phyloP scores from a whole-genome alignment of 768 basidiomycete species.

The Collybia nuda region DNA sequence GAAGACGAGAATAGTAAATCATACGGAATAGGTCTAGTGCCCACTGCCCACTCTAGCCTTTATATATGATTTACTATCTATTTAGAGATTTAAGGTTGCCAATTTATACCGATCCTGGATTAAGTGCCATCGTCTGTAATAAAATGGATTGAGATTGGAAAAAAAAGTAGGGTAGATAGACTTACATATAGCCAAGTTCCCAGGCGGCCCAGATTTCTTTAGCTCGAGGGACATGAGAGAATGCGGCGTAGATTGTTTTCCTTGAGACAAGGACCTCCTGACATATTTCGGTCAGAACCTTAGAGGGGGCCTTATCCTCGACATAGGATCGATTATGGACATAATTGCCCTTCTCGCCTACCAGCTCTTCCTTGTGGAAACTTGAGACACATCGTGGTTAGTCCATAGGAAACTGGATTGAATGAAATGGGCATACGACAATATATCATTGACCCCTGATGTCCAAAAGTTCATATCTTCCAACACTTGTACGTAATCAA shows the following conservation, averaged over 20 bases:
- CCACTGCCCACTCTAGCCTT: too few species aligned
- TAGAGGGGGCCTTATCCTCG: slow-evolving; percentile 3
- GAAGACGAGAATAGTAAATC: too few species aligned
- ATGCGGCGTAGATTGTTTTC: slow-evolving; percentile 3
- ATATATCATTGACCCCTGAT: slow-evolving; percentile 15
- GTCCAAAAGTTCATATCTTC: slow-evolving; percentile 19
- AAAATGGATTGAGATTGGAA: background rate
- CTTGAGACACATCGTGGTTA: background rate
- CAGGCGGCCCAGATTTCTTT: slow-evolving; percentile 7
- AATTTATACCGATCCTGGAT: slow-evolving; percentile 8
- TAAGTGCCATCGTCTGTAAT: slow-evolving; percentile 8
- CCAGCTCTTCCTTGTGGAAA: slow-evolving; percentile 20
- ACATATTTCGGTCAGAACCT: slow-evolving; percentile 10
- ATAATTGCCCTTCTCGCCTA: slow-evolving; percentile 17
- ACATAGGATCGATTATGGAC: slow-evolving; percentile 12
- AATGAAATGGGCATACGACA: slow-evolving; percentile 10
- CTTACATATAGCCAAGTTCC: slow-evolving; percentile 16
- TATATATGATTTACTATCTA: too few species aligned
- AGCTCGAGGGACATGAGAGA: background rate
- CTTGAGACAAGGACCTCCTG: slow-evolving; percentile 10
- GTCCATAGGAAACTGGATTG: background rate
- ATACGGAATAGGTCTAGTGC: too few species aligned
- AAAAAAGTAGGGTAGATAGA: background rate
- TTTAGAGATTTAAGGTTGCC: too few species aligned
- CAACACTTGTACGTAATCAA: slow-evolving; percentile 14